Base-by-base conservation (phyloP, 2,329 filamentous ascomycete species). In the Beauveria medogensis region DNA sequence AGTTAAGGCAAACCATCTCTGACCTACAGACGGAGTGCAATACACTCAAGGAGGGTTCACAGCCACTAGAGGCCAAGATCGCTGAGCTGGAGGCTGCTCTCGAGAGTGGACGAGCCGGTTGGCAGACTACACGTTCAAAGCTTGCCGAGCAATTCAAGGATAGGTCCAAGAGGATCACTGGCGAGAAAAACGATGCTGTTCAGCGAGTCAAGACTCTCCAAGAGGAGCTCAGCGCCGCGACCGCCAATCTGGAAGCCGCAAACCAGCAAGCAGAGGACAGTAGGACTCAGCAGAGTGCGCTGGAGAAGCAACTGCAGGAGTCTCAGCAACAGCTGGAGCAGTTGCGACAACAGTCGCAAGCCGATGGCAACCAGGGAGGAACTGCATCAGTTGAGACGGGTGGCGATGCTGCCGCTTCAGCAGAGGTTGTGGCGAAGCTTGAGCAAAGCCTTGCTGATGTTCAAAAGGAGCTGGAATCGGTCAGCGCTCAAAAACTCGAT, bases 1-100 rank as follows among this genome's bases (percentile, higher is more conserved):
- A 89, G 63, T 82, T 99, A 62, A 96, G 94, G 77, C 85, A 89
- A 69, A 87, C 87, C 62, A 83, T 97, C 58, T 77, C 84, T 7
- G 77, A 76, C 2, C 75, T 92, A 12, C 81, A 91, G 70, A 76
- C 79, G 34, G 88, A 92, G 69, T 82, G 86, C 8, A 81, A 89
- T 65, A 67, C 78, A 3, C 72, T 85, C 51, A 82, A 79, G 67
- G 72, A 77, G 62, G 74, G 75, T 5, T 79, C 81, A 62, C 70
- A 77, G 43, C 76, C 80, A 10, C 73, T 87, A n/a, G 78, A 80
- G 64, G 75, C 78, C 26, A 82, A 80, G 70, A 69, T 86, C 24
- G 71, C 78, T 28, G 80, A 83, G 65, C 70, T 82, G 1, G 80
- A 85, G 67, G 70, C 75, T 9, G 73, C 73, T 0, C 69, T 87